phyloP scores from a whole-genome alignment of 495 filamentous ascomycete species.

The Staphylotrichum tortipilum region DNA sequence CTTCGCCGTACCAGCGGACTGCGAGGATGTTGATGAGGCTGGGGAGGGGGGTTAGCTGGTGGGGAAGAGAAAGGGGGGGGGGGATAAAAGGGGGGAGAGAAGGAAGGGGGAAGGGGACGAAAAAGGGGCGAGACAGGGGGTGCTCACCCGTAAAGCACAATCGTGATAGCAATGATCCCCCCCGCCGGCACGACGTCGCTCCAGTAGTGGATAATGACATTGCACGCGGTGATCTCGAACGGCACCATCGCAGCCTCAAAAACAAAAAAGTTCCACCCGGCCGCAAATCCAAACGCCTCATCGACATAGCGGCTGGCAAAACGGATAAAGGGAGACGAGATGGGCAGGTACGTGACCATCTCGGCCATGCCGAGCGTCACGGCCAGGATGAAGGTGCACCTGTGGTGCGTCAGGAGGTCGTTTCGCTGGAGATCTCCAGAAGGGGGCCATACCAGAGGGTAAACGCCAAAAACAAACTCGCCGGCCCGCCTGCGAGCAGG shows the following conservation, averaged over 20 bases:
- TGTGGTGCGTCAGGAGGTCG: not conserved
- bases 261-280: conserved; percentile 70
- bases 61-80: no score
- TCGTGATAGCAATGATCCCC: conserved; percentile 53
- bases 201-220: conserved; percentile 63
- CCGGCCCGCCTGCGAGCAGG: conserved; percentile 64
- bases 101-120: no score
- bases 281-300: conserved; percentile 57
- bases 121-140: conserved; percentile 8
- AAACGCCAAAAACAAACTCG: conserved; percentile 67
- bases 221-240: conserved; percentile 63
- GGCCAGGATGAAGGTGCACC: conserved; percentile 60
- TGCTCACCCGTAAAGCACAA: conserved; percentile 52
- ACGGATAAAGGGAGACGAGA: conserved; percentile 74
- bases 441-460: conserved; percentile 47
- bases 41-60: conserved; percentile 1
- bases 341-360: conserved; percentile 75
- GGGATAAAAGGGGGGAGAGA: no score
- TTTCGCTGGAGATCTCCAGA: not conserved
- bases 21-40: conserved; percentile 52
- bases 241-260: conserved; percentile 60
- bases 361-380: conserved; percentile 65
- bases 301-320: conserved; percentile 76
- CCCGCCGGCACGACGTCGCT: conserved; percentile 52
- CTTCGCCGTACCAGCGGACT: conserved; percentile 54